Percentiles rank a stretch among this genome's conserved stretches.
Conservation (phyloP, 805 yeast genomes). For the Teunomyces gatunensis region DNA sequence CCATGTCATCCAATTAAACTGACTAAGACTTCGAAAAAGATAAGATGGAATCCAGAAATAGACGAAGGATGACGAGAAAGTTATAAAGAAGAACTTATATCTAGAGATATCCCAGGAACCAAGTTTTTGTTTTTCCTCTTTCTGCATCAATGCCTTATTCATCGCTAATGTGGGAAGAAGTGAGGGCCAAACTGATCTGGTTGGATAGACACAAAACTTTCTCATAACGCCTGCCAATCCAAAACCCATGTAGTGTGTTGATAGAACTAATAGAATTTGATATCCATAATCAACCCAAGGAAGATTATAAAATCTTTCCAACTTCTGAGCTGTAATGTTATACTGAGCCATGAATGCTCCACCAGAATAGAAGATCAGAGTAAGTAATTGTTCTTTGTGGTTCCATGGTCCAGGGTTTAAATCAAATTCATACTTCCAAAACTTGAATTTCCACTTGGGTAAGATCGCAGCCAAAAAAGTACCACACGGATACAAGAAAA, state of each 20-base stretch:
- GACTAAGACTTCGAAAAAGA: constrained; percentile 39
- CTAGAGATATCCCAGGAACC: constrained; percentile 31
- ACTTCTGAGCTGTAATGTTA: constrained; percentile 21
- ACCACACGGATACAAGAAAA: constrained; percentile 48
- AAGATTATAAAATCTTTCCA: constrained; percentile 23
- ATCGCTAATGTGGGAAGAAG: constrained; percentile 29
- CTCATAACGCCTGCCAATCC: constrained; percentile 17
- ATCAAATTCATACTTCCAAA: constrained; percentile 10
- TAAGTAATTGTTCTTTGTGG: constrained; percentile 62
- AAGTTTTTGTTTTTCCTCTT: constrained; percentile 24
- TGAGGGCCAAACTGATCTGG: constrained; percentile 52
- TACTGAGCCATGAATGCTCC: constrained; percentile 20
- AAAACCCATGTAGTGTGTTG: constrained; percentile 16
- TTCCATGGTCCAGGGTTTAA: constrained; percentile 67
- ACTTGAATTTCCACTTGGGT: constrained; percentile 29
- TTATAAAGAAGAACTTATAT: constrained; percentile 18
- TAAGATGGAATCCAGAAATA: constrained; percentile 46
- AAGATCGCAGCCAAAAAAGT: constrained; percentile 25
- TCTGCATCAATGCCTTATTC: constrained; percentile 23
- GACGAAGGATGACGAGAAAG: constrained; percentile 17
- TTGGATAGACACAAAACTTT: constrained; percentile 46
- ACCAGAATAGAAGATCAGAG: constrained; percentile 44
- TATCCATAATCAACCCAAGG: constrained; percentile 20
- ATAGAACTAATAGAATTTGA: constrained; percentile 12
- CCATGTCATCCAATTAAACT: constrained; percentile 60